Evolutionary conservation across 495 filamentous ascomycete species (phyloP).

Genomic region (Jackrogersella minutella): DNA sequence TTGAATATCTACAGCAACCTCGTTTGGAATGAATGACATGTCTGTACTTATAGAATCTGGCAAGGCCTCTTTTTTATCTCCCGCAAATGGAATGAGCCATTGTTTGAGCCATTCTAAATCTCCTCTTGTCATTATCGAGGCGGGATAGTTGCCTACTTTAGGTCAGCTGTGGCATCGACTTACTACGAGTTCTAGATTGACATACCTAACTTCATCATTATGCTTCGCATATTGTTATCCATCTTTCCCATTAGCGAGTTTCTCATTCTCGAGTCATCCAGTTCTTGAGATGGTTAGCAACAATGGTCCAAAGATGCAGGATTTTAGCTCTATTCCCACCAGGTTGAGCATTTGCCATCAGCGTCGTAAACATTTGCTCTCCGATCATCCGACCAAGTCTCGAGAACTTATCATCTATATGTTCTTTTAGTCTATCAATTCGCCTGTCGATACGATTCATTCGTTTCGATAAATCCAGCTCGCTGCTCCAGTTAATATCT

Average conservation of each 20-base stretch:
- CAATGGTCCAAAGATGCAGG: not conserved
- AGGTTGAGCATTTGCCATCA: not conserved
- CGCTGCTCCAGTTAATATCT: not conserved
- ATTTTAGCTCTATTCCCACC: not conserved
- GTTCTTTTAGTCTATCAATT: not conserved
- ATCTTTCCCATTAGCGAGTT: not conserved
- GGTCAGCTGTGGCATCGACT: not conserved
- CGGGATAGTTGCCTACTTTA: not conserved
- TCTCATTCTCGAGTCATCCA: not conserved
- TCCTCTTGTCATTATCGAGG: not conserved
- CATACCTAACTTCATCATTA: not conserved
- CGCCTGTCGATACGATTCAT: not conserved
- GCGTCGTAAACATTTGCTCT: not conserved
- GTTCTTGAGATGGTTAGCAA: not conserved
- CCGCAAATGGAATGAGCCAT: not conserved
- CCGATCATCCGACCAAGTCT: not conserved
- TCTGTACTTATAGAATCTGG: not conserved
- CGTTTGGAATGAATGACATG: not conserved
- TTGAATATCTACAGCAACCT: not conserved
- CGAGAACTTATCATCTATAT: not conserved
- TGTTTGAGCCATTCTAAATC: not conserved
- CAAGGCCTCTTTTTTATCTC: not conserved
- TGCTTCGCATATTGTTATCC: not conserved
- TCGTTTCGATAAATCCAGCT: not conserved
- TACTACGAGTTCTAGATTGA: not conserved